These are phyloP conservation scores for Apophysomyces ossiformis DNA, from an alignment of 371 early-diverging fungal genomes.

Conservation along the genomic window DNA sequence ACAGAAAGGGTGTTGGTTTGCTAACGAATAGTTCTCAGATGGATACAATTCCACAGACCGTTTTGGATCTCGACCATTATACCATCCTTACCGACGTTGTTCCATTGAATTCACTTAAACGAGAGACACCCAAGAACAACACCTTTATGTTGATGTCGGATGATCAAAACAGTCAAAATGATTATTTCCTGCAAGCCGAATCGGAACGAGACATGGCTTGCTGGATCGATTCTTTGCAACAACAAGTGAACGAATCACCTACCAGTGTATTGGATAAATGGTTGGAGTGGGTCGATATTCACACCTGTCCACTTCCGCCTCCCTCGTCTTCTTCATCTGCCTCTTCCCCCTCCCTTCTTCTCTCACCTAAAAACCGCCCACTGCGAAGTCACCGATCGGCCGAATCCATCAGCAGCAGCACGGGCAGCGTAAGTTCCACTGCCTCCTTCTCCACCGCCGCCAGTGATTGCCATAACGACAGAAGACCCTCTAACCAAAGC, in stretches of 20 bases:
- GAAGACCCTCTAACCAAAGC: slow-evolving; percentile 11
- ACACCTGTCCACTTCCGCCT: background rate
- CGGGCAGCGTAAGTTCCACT: slow-evolving; percentile 13
- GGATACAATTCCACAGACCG: slow-evolving; percentile 31
- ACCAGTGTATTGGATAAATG: slow-evolving; percentile 50
- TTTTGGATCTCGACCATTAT: slow-evolving; percentile 40
- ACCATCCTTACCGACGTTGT: slow-evolving; percentile 26
- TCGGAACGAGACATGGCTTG: slow-evolving; percentile 23
- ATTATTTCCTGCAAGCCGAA: slow-evolving; percentile 43
- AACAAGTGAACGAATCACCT: slow-evolving; percentile 24
- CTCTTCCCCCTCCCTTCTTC: background rate
- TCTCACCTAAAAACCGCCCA: slow-evolving; percentile 3
- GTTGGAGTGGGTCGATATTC: slow-evolving; percentile 42
- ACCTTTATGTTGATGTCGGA: slow-evolving; percentile 41
- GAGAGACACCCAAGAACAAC: slow-evolving; percentile 19
- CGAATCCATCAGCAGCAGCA: slow-evolving; percentile 23
- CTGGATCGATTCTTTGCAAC: slow-evolving; percentile 35
- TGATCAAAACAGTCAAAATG: slow-evolving; percentile 30
- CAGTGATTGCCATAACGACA: slow-evolving; percentile 10
- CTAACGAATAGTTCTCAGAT: slow-evolving; percentile 21
- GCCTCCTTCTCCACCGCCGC: slow-evolving; percentile 16
- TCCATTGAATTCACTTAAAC: slow-evolving; percentile 18
- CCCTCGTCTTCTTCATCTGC: background rate
- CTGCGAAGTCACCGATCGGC: slow-evolving; percentile 21
- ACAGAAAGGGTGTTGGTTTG: too few species aligned